Conservation (phyloP, 192 early-diverging fungal genomes). For the Coemansia sp. region DNA sequence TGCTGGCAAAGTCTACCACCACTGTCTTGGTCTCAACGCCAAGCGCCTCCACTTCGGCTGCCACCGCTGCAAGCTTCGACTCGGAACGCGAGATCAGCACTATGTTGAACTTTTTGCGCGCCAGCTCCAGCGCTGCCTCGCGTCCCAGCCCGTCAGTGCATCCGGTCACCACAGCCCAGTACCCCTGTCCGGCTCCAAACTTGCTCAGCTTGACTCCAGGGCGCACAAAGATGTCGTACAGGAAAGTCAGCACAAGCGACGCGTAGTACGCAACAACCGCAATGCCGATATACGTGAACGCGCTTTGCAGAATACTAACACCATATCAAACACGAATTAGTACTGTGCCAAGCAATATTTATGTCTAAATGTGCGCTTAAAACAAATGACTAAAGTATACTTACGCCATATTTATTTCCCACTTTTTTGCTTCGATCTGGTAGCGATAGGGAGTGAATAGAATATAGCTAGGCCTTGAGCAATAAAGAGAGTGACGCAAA, state of each 20-base stretch:
- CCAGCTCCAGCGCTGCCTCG: constrained; percentile 90
- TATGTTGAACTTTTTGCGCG: constrained; percentile 78
- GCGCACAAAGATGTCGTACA: constrained; percentile 46
- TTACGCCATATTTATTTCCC: constrained; percentile 5
- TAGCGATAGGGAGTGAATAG: too few relatives aligned
- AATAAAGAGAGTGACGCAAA: too few relatives aligned
- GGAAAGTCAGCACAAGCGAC: constrained; percentile 34
- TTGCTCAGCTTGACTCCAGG: constrained; percentile 36
- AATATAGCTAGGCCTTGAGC: too few relatives aligned
- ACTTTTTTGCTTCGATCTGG: background rate
- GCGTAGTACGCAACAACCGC: constrained; percentile 47
- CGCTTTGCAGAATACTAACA: constrained; percentile 36
- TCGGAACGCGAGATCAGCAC: constrained; percentile 78
- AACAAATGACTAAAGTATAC: background rate
- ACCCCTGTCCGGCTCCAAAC: constrained; percentile 51
- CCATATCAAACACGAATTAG: background rate
- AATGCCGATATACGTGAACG: constrained; percentile 45
- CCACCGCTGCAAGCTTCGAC: constrained; percentile 75
- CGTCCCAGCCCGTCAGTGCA: constrained; percentile 96
- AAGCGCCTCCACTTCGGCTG: constrained; percentile 59
- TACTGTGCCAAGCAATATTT: background rate
- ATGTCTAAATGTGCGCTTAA: background rate
- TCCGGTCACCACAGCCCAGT: constrained; percentile 82
- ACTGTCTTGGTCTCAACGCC: constrained; percentile 63
- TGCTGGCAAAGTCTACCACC: constrained; percentile 77